Percentiles rank a stretch among this genome's conserved stretches.
These are phyloP conservation scores for Hygrocybe punicea DNA, from an alignment of 768 basidiomycete genomes.

Conservation along the genomic window DNA sequence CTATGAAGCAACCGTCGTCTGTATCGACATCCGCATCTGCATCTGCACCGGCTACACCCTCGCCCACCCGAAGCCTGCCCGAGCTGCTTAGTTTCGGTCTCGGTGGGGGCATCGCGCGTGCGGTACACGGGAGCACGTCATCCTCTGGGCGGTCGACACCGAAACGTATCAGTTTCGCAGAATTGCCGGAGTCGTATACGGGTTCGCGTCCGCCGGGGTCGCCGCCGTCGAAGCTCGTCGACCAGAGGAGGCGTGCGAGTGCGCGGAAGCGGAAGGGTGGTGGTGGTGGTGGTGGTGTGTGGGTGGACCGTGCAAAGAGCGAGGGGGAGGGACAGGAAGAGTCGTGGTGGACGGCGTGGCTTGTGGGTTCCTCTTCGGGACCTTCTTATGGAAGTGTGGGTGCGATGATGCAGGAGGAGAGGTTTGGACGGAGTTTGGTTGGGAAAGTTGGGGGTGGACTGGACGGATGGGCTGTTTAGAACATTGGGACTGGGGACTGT, in stretches of 20 bases:
- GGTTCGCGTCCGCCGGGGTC: slow-evolving; percentile 32
- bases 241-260: slow-evolving; percentile 29
- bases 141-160: slow-evolving; percentile 56
- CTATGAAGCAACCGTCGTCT: slow-evolving; percentile 33
- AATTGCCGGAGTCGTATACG: slow-evolving; percentile 66
- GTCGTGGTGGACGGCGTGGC: slow-evolving; percentile 21
- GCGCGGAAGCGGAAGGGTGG: slow-evolving; percentile 33
- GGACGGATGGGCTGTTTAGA: slow-evolving; percentile 57
- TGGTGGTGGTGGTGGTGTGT: slow-evolving; percentile 33
- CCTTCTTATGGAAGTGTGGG: slow-evolving; percentile 13
- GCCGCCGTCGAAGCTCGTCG: slow-evolving; percentile 27
- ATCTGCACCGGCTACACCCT: slow-evolving; percentile 30
- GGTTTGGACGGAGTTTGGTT: slow-evolving; percentile 50
- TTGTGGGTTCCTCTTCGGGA: slow-evolving; percentile 19
- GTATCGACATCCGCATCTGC: slow-evolving; percentile 33
- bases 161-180: slow-evolving; percentile 76
- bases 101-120: slow-evolving; percentile 24
- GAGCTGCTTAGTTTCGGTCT: slow-evolving; percentile 25
- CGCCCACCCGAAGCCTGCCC: slow-evolving; percentile 24
- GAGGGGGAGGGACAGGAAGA: slow-evolving; percentile 9
- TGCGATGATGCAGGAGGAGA: slow-evolving; percentile 41
- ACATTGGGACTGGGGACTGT: slow-evolving; percentile 10
- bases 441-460: slow-evolving; percentile 37
- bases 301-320: slow-evolving; percentile 22
- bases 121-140: slow-evolving; percentile 32